Base-by-base conservation (phyloP, 805 yeast genomes). In the Peterozyma xylosa region DNA sequence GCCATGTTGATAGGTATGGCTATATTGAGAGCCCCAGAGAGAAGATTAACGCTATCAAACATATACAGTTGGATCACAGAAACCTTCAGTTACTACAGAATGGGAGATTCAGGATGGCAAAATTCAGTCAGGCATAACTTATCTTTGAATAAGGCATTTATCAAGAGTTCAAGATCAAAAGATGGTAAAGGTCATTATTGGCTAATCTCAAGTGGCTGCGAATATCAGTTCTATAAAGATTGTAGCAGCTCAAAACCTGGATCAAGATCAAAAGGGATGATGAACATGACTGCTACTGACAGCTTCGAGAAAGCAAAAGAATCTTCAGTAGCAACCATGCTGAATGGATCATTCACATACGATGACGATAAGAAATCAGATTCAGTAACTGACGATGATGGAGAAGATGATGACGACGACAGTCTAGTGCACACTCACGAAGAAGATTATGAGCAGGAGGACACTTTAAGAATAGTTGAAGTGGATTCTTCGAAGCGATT, bases 1-100 rank as follows among this genome's bases (percentile, higher is more conserved):
- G 99, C 99, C 3, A 82, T 89, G 42, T 71, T 91, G 47, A 91
- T 91, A 50, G 96, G 96, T 2, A 82, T 91, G 83, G 91, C 98
- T 1, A 86, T 91, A 40, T 67, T 91, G 50, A 77, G 93, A 48
- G 80, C 95, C n/a, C 80, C 82, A 1, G 73, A 69, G 13, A 73
- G 83, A 39, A 82, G 82, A 49, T 70, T 89, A 35, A 85, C 95
- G 2, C 64, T 85, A 42, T 74, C 93, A 0, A 96, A 88, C 56
- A 93, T 91, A 36, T 91, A 91, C 66, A 73, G 70, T 53, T 91
- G 99, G 99, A 93, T 91, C 37, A 79, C 93, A 9, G 80, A 79
- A 38, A 84, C 95, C 33, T 91, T 90, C 62, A 76, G 72, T 49
- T 91, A 82, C 59, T 93, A 93, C 63, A 79, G 81, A 50, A 79